Evolutionary conservation across 2,329 filamentous ascomycete genomes (phyloP).

Genomic region (Alternaria novae-zelandiae): DNA sequence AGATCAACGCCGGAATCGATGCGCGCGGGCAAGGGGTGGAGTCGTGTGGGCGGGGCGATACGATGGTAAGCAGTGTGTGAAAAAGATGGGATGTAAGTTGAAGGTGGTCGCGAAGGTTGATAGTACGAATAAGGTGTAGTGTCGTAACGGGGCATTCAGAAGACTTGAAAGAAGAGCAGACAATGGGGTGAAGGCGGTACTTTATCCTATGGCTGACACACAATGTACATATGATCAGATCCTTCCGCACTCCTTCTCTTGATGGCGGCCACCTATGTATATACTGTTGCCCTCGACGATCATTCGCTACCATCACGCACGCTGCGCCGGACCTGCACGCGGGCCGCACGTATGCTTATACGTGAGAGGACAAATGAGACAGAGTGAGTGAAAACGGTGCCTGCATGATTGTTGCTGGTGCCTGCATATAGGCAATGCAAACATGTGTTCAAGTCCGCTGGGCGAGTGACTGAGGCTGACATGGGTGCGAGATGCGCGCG

Average conservation of each 20-base stretch:
- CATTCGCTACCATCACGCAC: constrained; percentile 28
- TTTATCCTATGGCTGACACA: constrained; percentile 20
- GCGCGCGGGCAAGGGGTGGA: constrained; percentile 27
- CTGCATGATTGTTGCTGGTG: constrained; percentile 37
- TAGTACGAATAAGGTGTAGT: constrained; percentile 20
- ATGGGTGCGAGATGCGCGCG: constrained; percentile 33
- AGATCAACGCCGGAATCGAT: constrained; percentile 23
- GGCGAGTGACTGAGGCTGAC: constrained; percentile 37
- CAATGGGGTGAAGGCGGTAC: constrained; percentile 16
- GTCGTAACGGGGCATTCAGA: constrained; percentile 31
- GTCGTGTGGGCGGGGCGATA: constrained; percentile 27
- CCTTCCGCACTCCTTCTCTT: constrained; percentile 7
- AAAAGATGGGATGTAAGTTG: constrained; percentile 26
- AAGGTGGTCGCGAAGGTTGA: constrained; percentile 25
- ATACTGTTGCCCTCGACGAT: constrained; percentile 19
- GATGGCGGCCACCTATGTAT: constrained; percentile 26
- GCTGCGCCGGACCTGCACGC: constrained; percentile 20
- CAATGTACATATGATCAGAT: constrained; percentile 14
- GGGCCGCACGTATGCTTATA: constrained; percentile 16
- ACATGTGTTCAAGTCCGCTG: constrained; percentile 33
- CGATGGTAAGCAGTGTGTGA: constrained; percentile 29
- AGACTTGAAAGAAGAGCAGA: constrained; percentile 8
- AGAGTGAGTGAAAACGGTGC: constrained; percentile 27
- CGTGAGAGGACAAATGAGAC: constrained; percentile 27
- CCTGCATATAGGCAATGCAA: constrained; percentile 35